Base-by-base conservation (phyloP, 1,284 basidiomycete species). In the Pseudozyma thailandica region DNA sequence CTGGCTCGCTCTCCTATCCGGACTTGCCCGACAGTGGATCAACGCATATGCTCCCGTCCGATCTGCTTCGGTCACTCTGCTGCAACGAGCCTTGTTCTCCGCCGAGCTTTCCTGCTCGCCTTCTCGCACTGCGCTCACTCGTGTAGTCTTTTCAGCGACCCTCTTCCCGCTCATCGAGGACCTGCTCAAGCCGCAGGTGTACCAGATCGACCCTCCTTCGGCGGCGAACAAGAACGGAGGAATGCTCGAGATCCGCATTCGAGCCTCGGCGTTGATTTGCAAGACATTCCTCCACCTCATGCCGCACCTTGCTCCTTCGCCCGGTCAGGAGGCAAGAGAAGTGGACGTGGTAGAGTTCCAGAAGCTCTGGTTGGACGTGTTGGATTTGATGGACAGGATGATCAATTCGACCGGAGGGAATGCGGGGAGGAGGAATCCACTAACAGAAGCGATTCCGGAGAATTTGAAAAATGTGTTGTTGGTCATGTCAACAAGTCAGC, bases 211-310 rank as follows among this genome's bases (percentile, higher is more conserved):
- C 81, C 90, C 92, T 0, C 87, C 54, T 1, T 71, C 54, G 5
- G 57, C 57, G 5, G 54, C 51, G 10, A 63, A 58, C 33, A 71
- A 54, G 27, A 61, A 71, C n/a, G 76, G 88, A 60, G 93, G 72
- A 6, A 92, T 97, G 87, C 88, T 90, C 6, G 94, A 98, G 85
- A 94, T 92, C 20, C 88, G 94, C 9, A 84, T 96, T 38, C 88
- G 92, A 38, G 92, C 92, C 2, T 92, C 91, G 13, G 91, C 91
- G 16, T 84, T 98, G 47, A 85, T 98, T 25, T 96, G 93, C 87
- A 97, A 97, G 84, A 89, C 90, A 5, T 97, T 98, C 85, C 90
- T 98, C 87, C 93, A 96, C 78, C 91, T 94, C 69, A 90, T 94
- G 66, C 87, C 91, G 15, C 23, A 49, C 12, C 26, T 49, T 38